A percentile compares a stretch with the other conserved stretches of the same genome.
phyloP scores from a whole-genome alignment of 139 green algal species.

The Helicosporidium sp. region DNA sequence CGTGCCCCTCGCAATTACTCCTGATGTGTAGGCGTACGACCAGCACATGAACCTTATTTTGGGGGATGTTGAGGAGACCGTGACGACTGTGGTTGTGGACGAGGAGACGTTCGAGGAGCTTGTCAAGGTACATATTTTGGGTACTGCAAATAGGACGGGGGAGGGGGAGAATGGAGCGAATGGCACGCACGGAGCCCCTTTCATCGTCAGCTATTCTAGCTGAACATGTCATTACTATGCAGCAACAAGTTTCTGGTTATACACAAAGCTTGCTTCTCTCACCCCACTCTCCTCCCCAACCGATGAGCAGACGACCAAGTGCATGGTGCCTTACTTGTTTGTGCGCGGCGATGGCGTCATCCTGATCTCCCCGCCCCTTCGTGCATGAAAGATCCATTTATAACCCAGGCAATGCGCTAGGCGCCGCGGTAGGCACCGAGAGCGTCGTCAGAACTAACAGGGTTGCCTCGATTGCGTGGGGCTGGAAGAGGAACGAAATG shows the following conservation, averaged over 20 bases:
- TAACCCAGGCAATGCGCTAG: no score
- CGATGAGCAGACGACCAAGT: constrained; percentile 64
- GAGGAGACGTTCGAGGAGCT: constrained; percentile 99
- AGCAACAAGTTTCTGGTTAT: background rate
- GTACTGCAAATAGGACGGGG: background rate
- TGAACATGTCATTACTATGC: background rate
- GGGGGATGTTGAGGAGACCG: constrained; percentile 90
- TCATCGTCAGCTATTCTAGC: background rate
- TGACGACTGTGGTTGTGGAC: constrained; percentile 88
- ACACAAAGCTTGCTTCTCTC: background rate
- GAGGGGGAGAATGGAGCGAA: background rate
- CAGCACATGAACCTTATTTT: constrained; percentile 99
- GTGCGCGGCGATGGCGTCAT: constrained; percentile 88
- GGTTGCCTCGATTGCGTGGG: background rate
- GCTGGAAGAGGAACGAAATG: background rate
- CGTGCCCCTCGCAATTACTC: no score
- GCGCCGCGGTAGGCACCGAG: background rate
- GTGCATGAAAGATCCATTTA: no score
- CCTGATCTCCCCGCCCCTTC: constrained; percentile 74
- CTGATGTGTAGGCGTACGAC: constrained; percentile 74
- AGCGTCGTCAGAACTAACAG: background rate
- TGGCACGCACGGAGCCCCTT: background rate
- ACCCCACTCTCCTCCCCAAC: no score
- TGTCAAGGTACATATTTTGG: constrained; percentile 53
- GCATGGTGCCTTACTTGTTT: constrained; percentile 79